These are phyloP conservation scores for Marchantia polymorpha DNA, from an alignment of 225 moss, liverwort and hornwort genomes.

Conservation along the genomic window DNA sequence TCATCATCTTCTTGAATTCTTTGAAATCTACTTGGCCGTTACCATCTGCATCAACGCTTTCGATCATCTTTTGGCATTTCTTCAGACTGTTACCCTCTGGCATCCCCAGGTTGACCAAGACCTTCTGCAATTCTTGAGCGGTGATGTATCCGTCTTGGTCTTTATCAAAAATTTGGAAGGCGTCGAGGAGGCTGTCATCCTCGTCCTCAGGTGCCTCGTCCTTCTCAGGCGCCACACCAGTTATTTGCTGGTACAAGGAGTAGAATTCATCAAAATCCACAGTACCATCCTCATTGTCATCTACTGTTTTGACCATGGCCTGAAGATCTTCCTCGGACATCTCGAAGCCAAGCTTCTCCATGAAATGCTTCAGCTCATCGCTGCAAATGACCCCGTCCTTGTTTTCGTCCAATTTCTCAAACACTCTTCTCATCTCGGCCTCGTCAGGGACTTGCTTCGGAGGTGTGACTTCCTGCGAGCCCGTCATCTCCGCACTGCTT, in stretches of 20 bases:
- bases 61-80: conserved; percentile 49
- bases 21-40: conserved; percentile 51
- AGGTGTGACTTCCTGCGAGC: neutral
- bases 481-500: neutral
- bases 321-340: conserved; percentile 38
- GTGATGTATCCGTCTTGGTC: conserved; percentile 47
- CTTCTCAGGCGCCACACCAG: conserved; percentile 3
- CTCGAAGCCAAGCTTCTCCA: conserved; percentile 39
- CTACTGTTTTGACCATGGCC: conserved; percentile 29
- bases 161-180: conserved; percentile 49
- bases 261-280: conserved; percentile 46
- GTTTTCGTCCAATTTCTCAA: conserved; percentile 45
- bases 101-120: conserved; percentile 40
- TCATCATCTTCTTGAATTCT: conserved; percentile 59
- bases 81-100: conserved; percentile 30
- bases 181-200: conserved; percentile 37
- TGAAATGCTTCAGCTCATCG: conserved; percentile 37
- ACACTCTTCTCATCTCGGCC: conserved; percentile 46
- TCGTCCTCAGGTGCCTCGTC: conserved; percentile 8
- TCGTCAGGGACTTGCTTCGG: conserved; percentile 12
- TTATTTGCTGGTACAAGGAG: conserved; percentile 33
- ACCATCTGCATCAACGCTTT: conserved; percentile 42
- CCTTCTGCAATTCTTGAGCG: conserved; percentile 35
- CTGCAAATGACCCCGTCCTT: conserved; percentile 45
- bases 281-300: conserved; percentile 29